A percentile compares a stretch with the other conserved stretches of the same genome.
Conservation (phyloP, 2,329 filamentous ascomycete genomes). For the Clarireedia sp. region DNA sequence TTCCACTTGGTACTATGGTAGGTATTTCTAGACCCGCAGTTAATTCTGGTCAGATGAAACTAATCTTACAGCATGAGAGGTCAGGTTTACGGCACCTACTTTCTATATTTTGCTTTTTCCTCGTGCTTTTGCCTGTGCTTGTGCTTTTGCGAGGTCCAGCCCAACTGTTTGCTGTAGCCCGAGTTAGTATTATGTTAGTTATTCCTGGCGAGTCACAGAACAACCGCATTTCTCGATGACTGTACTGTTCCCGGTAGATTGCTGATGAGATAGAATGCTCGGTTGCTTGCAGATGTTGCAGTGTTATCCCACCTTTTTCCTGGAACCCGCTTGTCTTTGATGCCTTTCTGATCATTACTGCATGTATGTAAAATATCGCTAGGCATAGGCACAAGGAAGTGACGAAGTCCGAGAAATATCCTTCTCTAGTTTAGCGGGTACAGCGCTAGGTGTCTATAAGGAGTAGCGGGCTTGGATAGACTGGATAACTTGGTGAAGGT, state of each 20-base stretch:
- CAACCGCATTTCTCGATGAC: no score
- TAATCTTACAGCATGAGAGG: conserved; percentile 2
- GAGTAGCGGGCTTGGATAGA: neutral
- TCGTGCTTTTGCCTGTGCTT: conserved; percentile 1
- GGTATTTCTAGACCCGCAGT: conserved; percentile 3
- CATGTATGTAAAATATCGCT: neutral
- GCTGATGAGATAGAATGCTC: neutral
- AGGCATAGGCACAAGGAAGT: neutral
- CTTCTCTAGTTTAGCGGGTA: conserved; percentile 2
- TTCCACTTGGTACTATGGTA: neutral
- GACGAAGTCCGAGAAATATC: neutral
- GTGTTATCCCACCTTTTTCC: neutral
- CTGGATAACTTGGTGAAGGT: neutral
- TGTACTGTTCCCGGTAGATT: no score
- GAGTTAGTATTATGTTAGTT: no score
- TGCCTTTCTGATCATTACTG: neutral
- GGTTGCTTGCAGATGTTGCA: neutral
- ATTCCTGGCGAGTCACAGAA: no score
- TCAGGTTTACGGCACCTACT: neutral
- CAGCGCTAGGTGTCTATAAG: neutral
- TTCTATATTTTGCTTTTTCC: neutral
- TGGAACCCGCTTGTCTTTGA: neutral
- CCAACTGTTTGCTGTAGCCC: no score
- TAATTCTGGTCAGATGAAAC: conserved; percentile 5
- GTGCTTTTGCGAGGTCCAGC: neutral